A percentile compares a stretch with the other conserved stretches of the same genome.
These are phyloP conservation scores for Backusella australiensis DNA, from an alignment of 192 early-diverging fungal genomes.

Conservation along the genomic window DNA sequence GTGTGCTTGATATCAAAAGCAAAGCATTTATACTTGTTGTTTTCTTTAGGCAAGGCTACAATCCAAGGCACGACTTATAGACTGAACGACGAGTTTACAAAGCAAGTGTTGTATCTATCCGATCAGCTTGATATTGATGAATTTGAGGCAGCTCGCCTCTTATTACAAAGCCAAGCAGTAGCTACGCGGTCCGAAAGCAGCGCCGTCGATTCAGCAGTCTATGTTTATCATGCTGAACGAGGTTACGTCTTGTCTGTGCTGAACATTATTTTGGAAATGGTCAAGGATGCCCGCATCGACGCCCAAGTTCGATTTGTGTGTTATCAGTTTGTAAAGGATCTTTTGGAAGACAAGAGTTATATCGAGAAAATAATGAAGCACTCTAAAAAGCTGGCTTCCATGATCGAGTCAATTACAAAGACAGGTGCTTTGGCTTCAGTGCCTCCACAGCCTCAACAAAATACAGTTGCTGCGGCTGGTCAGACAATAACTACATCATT, in stretches of 20 bases:
- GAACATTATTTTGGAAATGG: slow-evolving; percentile 10
- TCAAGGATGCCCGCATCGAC: slow-evolving; percentile 6
- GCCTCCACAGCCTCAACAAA: not conserved
- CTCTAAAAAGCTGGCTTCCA: not conserved
- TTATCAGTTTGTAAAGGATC: not conserved
- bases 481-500: not conserved
- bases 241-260: slow-evolving; percentile 58
- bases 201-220: slow-evolving; percentile 60
- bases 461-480: not conserved
- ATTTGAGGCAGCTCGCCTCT: slow-evolving; percentile 63
- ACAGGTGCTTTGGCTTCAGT: not conserved
- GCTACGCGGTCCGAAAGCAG: slow-evolving; percentile 9
- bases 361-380: not conserved
- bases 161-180: slow-evolving; percentile 41
- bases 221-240: slow-evolving; percentile 66
- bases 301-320: slow-evolving; percentile 1
- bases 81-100: slow-evolving; percentile 69
- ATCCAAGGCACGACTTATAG: slow-evolving; percentile 60
- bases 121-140: slow-evolving; percentile 84
- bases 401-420: slow-evolving; percentile 1
- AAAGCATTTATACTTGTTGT: not conserved
- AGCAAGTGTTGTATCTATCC: slow-evolving; percentile 63
- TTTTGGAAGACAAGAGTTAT: not conserved
- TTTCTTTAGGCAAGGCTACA: slow-evolving; percentile 39
- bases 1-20: not conserved